Conservation (phyloP, 2,329 filamentous ascomycete species). For the Arthrobotrys pseudoclavata region DNA sequence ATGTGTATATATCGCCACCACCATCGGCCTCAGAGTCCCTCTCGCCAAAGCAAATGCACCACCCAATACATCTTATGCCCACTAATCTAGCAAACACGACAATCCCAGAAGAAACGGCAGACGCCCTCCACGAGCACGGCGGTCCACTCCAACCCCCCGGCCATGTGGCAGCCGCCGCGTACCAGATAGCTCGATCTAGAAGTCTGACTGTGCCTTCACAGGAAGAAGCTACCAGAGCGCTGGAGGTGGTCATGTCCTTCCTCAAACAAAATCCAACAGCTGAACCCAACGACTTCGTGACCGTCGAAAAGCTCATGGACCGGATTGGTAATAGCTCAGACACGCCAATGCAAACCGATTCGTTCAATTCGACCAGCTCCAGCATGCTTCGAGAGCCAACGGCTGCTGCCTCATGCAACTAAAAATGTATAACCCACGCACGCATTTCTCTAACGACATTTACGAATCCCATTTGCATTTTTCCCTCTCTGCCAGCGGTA, state of each 20-base stretch:
- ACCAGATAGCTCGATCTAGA: slow-evolving; percentile 61
- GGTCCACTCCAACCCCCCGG: slow-evolving; percentile 21
- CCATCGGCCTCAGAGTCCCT: slow-evolving; percentile 59
- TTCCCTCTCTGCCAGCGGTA: slow-evolving; percentile 17
- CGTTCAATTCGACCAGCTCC: slow-evolving; percentile 41
- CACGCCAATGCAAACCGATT: slow-evolving; percentile 68
- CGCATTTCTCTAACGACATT: slow-evolving; percentile 30
- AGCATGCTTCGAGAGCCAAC: slow-evolving; percentile 57
- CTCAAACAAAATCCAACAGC: slow-evolving; percentile 79
- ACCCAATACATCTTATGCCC: slow-evolving; percentile 51
- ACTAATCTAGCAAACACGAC: slow-evolving; percentile 59
- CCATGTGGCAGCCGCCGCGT: slow-evolving; percentile 38
- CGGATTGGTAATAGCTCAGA: slow-evolving; percentile 49
- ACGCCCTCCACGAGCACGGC: slow-evolving; percentile 42
- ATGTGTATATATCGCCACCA: slow-evolving; percentile 57
- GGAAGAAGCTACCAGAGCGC: slow-evolving; percentile 85
- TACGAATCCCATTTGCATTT: slow-evolving; percentile 53
- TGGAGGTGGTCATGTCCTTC: slow-evolving; percentile 85
- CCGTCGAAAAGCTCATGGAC: slow-evolving; percentile 85
- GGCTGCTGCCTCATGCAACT: slow-evolving; percentile 57
- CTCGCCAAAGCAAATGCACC: slow-evolving; percentile 61
- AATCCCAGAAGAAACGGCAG: slow-evolving; percentile 56
- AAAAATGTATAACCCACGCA: slow-evolving; percentile 17
- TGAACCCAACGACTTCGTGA: slow-evolving; percentile 81
- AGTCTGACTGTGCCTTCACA: slow-evolving; percentile 73